These are phyloP conservation scores for Oemleria cerasiformis DNA, from an alignment of 306 rosid genomes.

Conservation along the genomic window DNA sequence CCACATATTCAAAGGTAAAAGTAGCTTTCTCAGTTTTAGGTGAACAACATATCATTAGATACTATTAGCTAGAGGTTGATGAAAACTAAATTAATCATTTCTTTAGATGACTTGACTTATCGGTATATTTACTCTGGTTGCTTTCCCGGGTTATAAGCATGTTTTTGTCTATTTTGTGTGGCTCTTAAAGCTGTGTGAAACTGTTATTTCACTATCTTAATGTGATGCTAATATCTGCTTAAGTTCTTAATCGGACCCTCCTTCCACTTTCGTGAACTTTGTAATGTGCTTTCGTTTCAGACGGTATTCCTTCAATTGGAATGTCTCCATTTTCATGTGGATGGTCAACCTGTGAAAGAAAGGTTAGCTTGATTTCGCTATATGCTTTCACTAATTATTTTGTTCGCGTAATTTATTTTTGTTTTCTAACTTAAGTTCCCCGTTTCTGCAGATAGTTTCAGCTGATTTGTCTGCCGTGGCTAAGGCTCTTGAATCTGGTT, in stretches of 20 bases:
- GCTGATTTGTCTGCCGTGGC: conserved; percentile 68
- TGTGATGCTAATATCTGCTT: conserved; percentile 21
- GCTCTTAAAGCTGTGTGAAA: conserved; percentile 8
- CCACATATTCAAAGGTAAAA: neutral
- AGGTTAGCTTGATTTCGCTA: conserved; percentile 37
- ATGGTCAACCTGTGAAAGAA: conserved; percentile 69
- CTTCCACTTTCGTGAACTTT: conserved; percentile 17
- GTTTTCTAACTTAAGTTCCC: conserved; percentile 17
- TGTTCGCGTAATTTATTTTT: conserved; percentile 10
- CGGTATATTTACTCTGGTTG: neutral
- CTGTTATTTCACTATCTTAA: neutral
- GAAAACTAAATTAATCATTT: neutral
- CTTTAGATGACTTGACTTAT: neutral
- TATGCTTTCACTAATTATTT: conserved; percentile 12
- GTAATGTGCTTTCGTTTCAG: conserved; percentile 41
- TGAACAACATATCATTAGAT: neutral
- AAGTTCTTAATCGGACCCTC: neutral
- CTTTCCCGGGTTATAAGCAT: neutral
- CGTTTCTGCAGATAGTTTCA: conserved; percentile 54
- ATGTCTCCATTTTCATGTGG: conserved; percentile 95
- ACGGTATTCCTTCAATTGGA: conserved; percentile 91
- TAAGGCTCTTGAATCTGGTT: conserved; percentile 72
- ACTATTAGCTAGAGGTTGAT: neutral
- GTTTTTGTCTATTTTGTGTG: neutral
- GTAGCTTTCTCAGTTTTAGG: neutral